These are phyloP conservation scores for Limnanthes douglasii DNA, from an alignment of 345 rosid genomes.

Conservation along the genomic window DNA sequence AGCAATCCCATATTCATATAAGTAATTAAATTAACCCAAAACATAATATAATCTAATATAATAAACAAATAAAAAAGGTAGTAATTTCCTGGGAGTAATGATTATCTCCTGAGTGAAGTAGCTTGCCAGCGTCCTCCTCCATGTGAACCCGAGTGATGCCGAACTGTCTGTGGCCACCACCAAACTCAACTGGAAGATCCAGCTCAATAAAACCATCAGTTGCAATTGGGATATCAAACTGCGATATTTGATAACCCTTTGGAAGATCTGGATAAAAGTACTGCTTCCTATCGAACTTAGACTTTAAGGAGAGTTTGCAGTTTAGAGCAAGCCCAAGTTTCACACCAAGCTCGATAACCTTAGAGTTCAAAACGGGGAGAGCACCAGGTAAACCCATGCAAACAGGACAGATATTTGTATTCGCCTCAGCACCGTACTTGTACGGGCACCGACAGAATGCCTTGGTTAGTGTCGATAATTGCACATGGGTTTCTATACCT, in stretches of 20 bases:
- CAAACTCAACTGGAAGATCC: constrained; percentile 81
- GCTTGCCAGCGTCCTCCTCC: constrained; percentile 98
- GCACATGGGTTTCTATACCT: constrained; percentile 96
- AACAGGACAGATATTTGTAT: constrained; percentile 64
- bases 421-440: constrained; percentile 65
- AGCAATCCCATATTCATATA: neutral
- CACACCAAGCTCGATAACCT: constrained; percentile 75
- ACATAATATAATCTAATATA: constrained; percentile 3
- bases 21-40: neutral
- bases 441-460: constrained; percentile 86
- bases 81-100: constrained; percentile 54
- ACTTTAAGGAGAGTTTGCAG: constrained; percentile 61
- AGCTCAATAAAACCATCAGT: constrained; percentile 57
- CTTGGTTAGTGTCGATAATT: constrained; percentile 73
- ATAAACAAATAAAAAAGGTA: constrained; percentile 3
- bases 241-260: constrained; percentile 92
- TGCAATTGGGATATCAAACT: constrained; percentile 91
- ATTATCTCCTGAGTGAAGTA: constrained; percentile 63
- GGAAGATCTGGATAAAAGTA: constrained; percentile 97
- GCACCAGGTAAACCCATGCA: constrained; percentile 99
- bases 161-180: constrained; percentile 84
- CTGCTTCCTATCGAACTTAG: constrained; percentile 93
- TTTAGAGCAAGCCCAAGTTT: constrained; percentile 79
- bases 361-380: constrained; percentile 70
- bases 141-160: constrained; percentile 93